Base-by-base conservation (phyloP, 208 protist species). In the Wallacemonas rigidus region DNA sequence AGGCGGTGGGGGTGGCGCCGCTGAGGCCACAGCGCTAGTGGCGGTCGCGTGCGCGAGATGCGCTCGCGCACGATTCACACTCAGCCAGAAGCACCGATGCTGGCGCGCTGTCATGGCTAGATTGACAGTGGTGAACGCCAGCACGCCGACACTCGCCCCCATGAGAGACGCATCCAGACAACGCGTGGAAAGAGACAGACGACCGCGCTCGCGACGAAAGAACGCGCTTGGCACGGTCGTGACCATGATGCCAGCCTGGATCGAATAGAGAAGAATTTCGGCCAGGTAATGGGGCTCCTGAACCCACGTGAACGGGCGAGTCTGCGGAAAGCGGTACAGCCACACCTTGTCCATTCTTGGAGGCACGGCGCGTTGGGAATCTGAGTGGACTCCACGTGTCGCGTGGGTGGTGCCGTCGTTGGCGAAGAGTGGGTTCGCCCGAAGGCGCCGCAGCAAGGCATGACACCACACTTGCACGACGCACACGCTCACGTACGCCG, bases 241-340 rank as follows among this genome's bases (percentile, higher is more conserved):
- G 12, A 62, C 36, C 17, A 84, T 15, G 5, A 76, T 63, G 1
- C 85, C 50, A 36, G 40, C 41, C 14, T 68, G 85, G 26, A 91
- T 53, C 1, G 64, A 35, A 76, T 93, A 94, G 79, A 96, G 79
- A 15, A 85, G 6, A 11, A 94, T 65, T 67, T 96, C 91, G 64
- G 85, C 90, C 40, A 79, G 69, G 70, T 96, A 96, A 67, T 96
- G 91, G 2, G 91, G 91, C 62, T 96, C 91, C 47, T 86, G 76
- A 7, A 88, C 80, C 39, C 71, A 79, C 11, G 17, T 41, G 72
- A 88, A 88, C 38, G 82, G 80, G 43, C 3, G 47, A 6, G 73
- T 55, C 26, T 75, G 47, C 1, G 65, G 84, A 79, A 93, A 95
- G 50, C 51, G 74, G 64, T 87, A 83, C 7, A 7, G 35, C 39